Conservation (phyloP, 2,329 filamentous ascomycete genomes). For the Fonsecaea multimorphosa region DNA sequence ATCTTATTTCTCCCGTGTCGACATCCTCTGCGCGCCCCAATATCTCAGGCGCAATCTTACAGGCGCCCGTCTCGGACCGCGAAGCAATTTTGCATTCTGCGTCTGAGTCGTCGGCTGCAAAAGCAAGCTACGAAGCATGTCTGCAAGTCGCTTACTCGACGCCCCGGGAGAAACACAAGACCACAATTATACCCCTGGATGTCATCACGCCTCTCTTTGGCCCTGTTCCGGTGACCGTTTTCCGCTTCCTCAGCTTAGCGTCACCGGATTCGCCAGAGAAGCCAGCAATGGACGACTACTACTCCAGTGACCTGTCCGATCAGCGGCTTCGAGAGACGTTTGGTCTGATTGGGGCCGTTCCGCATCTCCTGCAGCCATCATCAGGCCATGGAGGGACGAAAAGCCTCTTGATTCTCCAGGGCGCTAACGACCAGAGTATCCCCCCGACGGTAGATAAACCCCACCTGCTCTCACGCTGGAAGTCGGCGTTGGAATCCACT, state of each 20-base stretch:
- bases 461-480: slow-evolving; percentile 33
- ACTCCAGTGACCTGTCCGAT: slow-evolving; percentile 76
- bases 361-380: slow-evolving; percentile 16
- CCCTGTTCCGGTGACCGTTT: slow-evolving; percentile 59
- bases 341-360: slow-evolving; percentile 47
- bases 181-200: slow-evolving; percentile 37
- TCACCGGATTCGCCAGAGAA: slow-evolving; percentile 58
- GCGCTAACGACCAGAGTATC: slow-evolving; percentile 32
- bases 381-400: not conserved
- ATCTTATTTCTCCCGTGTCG: slow-evolving; percentile 53
- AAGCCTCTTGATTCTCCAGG: slow-evolving; percentile 34
- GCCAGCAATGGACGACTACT: slow-evolving; percentile 81
- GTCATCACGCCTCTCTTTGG: slow-evolving; percentile 42
- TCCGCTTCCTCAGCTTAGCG: slow-evolving; percentile 64
- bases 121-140: slow-evolving; percentile 25
- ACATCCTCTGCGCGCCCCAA: slow-evolving; percentile 51
- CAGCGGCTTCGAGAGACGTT: slow-evolving; percentile 68
- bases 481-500: slow-evolving; percentile 22
- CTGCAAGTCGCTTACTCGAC: slow-evolving; percentile 30
- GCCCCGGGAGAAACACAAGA: slow-evolving; percentile 21
- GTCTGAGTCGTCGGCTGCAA: slow-evolving; percentile 29
- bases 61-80: slow-evolving; percentile 79
- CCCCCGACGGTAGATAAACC: slow-evolving; percentile 27
- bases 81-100: slow-evolving; percentile 64
- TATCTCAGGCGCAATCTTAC: slow-evolving; percentile 78